Percentiles rank a stretch among this genome's conserved stretches.
Conservation (phyloP, 305 asterid genomes). For the Solanum hybrid region DNA sequence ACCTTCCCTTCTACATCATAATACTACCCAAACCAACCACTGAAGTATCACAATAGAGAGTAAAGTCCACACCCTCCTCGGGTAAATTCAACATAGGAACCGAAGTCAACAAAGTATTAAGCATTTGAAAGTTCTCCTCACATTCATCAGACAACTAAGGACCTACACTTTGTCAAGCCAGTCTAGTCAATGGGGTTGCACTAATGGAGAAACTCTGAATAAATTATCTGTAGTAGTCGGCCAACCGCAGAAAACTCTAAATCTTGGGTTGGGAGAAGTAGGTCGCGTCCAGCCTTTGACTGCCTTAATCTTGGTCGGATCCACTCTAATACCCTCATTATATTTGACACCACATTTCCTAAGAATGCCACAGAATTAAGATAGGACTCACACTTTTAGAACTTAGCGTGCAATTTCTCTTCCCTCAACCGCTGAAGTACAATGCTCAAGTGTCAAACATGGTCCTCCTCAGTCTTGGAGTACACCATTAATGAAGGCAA, state of each 20-base stretch:
- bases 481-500: neutral
- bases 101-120: neutral
- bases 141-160: neutral
- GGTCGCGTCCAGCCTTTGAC: neutral
- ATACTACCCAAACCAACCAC: neutral
- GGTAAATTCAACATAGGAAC: neutral
- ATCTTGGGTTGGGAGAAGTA: neutral
- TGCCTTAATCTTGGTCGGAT: neutral
- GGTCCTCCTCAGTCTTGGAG: neutral
- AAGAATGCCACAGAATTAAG: neutral
- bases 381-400: neutral
- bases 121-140: neutral
- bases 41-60: neutral
- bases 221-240: neutral
- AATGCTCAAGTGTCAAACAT: neutral
- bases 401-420: neutral
- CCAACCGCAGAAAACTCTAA: neutral
- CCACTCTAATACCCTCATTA: neutral
- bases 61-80: neutral
- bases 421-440: neutral
- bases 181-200: neutral
- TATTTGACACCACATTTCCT: neutral
- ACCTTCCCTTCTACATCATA: neutral
- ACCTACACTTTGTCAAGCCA: neutral
- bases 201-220: neutral